Base-by-base conservation (phyloP, 768 basidiomycete genomes). In the Symmetrospora coprosmae region DNA sequence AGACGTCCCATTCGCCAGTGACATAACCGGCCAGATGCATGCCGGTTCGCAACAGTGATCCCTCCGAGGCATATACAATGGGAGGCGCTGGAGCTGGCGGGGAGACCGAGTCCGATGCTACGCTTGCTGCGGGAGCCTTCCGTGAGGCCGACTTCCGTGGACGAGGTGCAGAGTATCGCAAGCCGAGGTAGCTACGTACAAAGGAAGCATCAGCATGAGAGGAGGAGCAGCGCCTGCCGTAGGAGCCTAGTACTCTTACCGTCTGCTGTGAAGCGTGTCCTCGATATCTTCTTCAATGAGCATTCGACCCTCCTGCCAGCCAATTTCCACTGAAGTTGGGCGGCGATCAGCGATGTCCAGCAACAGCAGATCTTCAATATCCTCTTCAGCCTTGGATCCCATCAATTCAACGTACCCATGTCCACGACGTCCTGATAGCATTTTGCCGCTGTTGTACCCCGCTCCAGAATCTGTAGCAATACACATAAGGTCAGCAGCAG, bases 21-120 rank as follows among this genome's bases (percentile, higher is more conserved):
- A 52, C 50, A 23, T 33, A 52, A 21, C 50, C 50, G 13, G 50
- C 28, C 21, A 52, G 16, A 35, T 52, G 31, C 50, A 52, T 46
- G 35, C 23, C 7, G 14, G 50, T 27, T 35, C 14, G 31, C 16
- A 52, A 14, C 8, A 37, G 11, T 37, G 23, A 17, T 21, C 30
- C n/a, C 4, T 34, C 37, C 6, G 28, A 4, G 17, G 31, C 25
- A 13, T 39, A 11, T 13, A 23, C 31, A 31, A 31, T 34, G 8
- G 14, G 31, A 46, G 31, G 13, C 31, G 23, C n/a, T n/a, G n/a
- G n/a, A n/a, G n/a, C n/a, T n/a, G n/a, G n/a, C n/a, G n/a, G n/a
- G n/a, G n/a, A n/a, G n/a, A n/a, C n/a, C n/a, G n/a, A n/a, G n/a
- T n/a, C n/a, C n/a, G n/a, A n/a, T n/a, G n/a, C n/a, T n/a, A 27